Conservation (phyloP, 345 rosid genomes). For the Isatis tinctoria region DNA sequence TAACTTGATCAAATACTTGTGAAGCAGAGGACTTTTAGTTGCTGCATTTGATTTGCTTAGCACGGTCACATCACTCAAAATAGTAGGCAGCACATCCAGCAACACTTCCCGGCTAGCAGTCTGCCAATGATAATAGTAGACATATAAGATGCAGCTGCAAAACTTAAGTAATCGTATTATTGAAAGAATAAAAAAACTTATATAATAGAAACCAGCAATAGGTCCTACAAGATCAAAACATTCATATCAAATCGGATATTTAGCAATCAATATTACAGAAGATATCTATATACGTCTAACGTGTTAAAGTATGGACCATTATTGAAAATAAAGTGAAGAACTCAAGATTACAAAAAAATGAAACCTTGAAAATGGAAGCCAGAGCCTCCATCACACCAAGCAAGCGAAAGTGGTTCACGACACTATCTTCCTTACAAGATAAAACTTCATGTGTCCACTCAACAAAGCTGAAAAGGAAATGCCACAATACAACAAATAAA, state of each 20-base stretch:
- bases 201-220: background rate
- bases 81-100: constrained; percentile 53
- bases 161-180: background rate
- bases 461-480: constrained; percentile 55
- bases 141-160: constrained; percentile 22
- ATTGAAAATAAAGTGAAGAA: constrained; percentile 5
- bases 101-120: constrained; percentile 63
- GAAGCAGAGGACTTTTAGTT: constrained; percentile 71
- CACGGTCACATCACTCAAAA: constrained; percentile 58
- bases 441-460: constrained; percentile 84
- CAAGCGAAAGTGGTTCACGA: constrained; percentile 55
- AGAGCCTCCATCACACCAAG: constrained; percentile 87
- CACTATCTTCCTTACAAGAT: constrained; percentile 55
- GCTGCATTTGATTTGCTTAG: constrained; percentile 63
- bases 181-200: background rate
- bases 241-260: background rate
- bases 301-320: no score
- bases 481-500: constrained; percentile 5
- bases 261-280: no score
- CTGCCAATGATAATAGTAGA: constrained; percentile 48
- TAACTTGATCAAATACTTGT: constrained; percentile 77
- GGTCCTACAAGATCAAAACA: background rate
- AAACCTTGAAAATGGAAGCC: constrained; percentile 92
- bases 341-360: constrained; percentile 2
- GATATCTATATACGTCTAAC: no score